Conservation (phyloP, 805 yeast species). For the Saturnispora ahearnii region DNA sequence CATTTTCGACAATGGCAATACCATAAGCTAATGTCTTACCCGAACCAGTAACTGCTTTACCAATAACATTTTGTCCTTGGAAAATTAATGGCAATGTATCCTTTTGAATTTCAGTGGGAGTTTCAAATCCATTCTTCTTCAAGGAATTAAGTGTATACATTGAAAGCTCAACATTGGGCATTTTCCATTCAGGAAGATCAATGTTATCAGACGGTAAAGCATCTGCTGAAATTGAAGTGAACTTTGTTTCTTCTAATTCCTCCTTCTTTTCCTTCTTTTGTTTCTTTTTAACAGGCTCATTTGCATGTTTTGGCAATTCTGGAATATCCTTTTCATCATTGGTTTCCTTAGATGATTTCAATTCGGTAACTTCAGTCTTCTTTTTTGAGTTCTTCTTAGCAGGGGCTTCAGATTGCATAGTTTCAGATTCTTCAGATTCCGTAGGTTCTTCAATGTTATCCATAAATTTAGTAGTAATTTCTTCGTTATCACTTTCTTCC, state of each 20-base stretch:
- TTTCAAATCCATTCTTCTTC: conserved; percentile 42
- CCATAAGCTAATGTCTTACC: conserved; percentile 97
- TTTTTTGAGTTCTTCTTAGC: conserved; percentile 7
- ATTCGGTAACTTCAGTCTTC: conserved; percentile 7
- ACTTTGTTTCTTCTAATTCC: conserved; percentile 5
- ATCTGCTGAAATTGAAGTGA: conserved; percentile 11
- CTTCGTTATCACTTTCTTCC: conserved; percentile 9
- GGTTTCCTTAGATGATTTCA: conserved; percentile 10
- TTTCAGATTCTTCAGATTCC: too few species aligned
- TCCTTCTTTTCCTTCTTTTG: conserved; percentile 8
- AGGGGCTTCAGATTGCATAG: background rate
- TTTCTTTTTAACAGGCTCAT: conserved; percentile 5
- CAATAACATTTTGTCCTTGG: conserved; percentile 73
- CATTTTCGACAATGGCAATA: conserved; percentile 75
- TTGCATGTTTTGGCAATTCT: conserved; percentile 1
- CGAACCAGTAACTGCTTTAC: conserved; percentile 96
- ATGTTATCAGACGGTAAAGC: conserved; percentile 25
- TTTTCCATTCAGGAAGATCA: conserved; percentile 52
- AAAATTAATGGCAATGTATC: conserved; percentile 66
- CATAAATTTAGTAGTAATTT: background rate
- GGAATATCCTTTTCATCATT: conserved; percentile 15
- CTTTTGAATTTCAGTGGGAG: conserved; percentile 82
- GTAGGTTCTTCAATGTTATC: background rate
- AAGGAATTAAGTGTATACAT: conserved; percentile 56
- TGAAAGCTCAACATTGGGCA: conserved; percentile 36